Evolutionary conservation across 805 yeast species (phyloP), one percentile per base, ranked within the genome.

Genomic region (Candida xiaguanensis): DNA sequence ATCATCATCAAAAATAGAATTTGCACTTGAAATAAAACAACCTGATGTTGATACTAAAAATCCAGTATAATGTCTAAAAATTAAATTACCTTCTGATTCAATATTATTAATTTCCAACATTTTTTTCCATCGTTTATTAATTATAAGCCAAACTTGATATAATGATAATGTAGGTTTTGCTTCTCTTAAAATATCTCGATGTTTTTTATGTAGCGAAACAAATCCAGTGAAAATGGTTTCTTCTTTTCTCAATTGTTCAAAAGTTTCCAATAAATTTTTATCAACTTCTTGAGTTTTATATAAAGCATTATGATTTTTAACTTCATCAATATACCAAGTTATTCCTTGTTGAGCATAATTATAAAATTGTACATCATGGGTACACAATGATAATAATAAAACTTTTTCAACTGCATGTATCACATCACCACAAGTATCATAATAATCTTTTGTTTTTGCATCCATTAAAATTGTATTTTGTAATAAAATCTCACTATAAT

Each of bases 31-130:
- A 17, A 82, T 53, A 41, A 83, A 74, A 12, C 80, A 70, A 31
- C 95, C 88, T 36, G 86, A 75, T 0, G 82, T 63, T 0, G 88
- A 77, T 2, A 88, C 86, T 43, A 86, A 57, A 43, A 82, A 79
- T 7, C 91, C 93, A 2, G 88, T 80, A 52, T 74, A 81, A 51
- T 80, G 83, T 49, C 84, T 67, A 58, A 79, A 78, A 18, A 78
- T 72, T 8, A 64, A 49, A 42, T 56, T 77, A n/a, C 63, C 69
- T 61, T 50, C 72, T 49, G 49, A 61, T 44, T 36, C 58, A 14
- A 41, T 43, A 13, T 25, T 30, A 28, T 47, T 51, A 16, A 44
- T 55, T 11, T 55, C 63, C 11, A 65, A 48, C 42, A 51, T 53
- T 39, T 49, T 52, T 6, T 55, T 46, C 84, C 83, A 78, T 18